Conservation (phyloP, 2,329 filamentous ascomycete species). For the Xylariaceae sp. region DNA sequence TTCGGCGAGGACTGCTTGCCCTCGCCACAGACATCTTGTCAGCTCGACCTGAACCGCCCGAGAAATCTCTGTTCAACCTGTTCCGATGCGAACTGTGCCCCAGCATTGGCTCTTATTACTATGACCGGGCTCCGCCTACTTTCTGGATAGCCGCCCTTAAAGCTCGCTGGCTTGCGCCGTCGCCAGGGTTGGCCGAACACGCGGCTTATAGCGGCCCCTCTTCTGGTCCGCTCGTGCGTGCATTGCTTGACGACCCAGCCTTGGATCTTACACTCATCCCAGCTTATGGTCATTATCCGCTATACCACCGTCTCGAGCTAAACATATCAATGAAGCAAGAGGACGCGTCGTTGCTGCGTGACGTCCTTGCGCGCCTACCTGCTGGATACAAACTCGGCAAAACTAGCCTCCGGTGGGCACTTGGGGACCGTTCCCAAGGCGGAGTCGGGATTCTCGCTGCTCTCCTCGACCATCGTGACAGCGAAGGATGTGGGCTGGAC, state of each 20-base stretch:
- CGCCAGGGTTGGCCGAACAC: not conserved
- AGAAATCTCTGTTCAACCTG: constrained; percentile 10
- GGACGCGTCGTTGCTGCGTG: constrained; percentile 8
- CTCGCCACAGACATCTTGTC: constrained; percentile 6
- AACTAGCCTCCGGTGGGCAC: not conserved
- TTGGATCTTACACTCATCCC: constrained; percentile 2
- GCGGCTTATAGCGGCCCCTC: not conserved
- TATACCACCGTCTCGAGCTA: not conserved
- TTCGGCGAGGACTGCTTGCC: constrained; percentile 5
- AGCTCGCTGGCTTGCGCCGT: constrained; percentile 8
- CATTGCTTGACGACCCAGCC: constrained; percentile 1
- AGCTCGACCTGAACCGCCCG: constrained; percentile 1
- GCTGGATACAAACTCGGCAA: not conserved
- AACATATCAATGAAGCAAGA: constrained; percentile 2
- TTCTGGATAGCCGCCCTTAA: constrained; percentile 8
- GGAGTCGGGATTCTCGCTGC: constrained; percentile 8
- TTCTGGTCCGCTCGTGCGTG: constrained; percentile 3
- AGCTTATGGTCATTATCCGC: not conserved
- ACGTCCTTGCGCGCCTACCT: constrained; percentile 5
- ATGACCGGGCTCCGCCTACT: not conserved
- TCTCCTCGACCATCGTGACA: constrained; percentile 7
- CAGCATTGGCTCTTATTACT: not conserved
- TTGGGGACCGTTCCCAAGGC: not conserved
- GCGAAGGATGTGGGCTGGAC: constrained; percentile 2
- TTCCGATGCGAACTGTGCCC: not conserved